These are phyloP conservation scores for Curvularia eragrostidis DNA, from an alignment of 2,329 filamentous ascomycete species.

Conservation along the genomic window DNA sequence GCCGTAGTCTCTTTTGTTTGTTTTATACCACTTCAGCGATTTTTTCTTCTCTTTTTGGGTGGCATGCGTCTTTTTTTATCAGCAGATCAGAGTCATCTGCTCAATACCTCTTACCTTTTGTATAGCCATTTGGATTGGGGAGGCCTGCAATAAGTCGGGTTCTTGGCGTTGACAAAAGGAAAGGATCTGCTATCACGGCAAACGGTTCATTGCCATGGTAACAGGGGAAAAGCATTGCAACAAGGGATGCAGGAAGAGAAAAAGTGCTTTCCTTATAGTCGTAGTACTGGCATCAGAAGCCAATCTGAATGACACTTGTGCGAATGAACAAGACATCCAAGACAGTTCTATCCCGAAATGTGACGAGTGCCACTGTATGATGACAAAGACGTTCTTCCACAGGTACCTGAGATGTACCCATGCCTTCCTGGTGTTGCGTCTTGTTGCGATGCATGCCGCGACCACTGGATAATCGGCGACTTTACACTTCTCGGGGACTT, in stretches of 20 bases:
- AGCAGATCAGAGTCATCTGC: slow-evolving; percentile 14
- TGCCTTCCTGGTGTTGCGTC: background rate
- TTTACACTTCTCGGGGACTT: background rate
- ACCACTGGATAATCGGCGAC: background rate
- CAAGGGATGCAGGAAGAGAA: slow-evolving; percentile 10
- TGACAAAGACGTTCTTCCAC: no score
- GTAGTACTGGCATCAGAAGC: slow-evolving; percentile 15
- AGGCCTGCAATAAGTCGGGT: slow-evolving; percentile 14
- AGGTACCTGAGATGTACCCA: background rate
- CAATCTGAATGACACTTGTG: slow-evolving; percentile 10
- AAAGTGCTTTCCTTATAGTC: slow-evolving; percentile 25
- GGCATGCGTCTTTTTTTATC: slow-evolving; percentile 9
- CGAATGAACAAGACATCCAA: slow-evolving; percentile 18
- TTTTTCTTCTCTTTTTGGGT: slow-evolving; percentile 69
- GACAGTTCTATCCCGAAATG: background rate
- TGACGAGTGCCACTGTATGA: background rate
- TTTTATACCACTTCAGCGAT: slow-evolving; percentile 53
- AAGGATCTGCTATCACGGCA: slow-evolving; percentile 16
- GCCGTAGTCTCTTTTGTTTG: slow-evolving; percentile 34
- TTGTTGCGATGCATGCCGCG: background rate
- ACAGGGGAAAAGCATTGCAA: slow-evolving; percentile 17
- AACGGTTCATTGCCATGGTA: slow-evolving; percentile 16
- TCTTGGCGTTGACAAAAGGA: slow-evolving; percentile 20
- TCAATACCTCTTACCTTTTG: slow-evolving; percentile 16
- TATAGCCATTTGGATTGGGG: slow-evolving; percentile 12